Evolutionary conservation across 345 rosid genomes (phyloP), one percentile per base, ranked within the genome.

Genomic region (Reutealis trisperma): DNA sequence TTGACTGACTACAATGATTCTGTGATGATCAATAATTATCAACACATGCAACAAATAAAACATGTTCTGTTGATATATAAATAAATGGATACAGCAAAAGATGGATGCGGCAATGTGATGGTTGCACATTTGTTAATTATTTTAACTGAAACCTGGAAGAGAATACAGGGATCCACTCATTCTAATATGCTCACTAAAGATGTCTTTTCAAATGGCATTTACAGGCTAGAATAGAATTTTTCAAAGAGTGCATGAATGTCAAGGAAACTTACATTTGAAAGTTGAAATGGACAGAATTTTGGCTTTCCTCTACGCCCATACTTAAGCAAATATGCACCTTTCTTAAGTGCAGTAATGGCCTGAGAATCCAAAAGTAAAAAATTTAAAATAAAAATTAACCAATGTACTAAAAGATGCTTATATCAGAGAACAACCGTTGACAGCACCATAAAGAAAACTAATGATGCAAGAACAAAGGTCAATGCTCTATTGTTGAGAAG

Each of bases 261-360:
- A 60, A 52, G 47, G 57, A 15, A 78, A 81, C 89, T 86, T 88
- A 92, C 98, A 85, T 80, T 89, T 66, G 97, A 83, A 64, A 94
- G 93, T 65, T 87, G 86, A 88, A 92, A 94, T 16, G 95, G 98
- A 83, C 94, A 93, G 82, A 93, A 90, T 78, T 92, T 93, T 0
- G 97, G 98, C 81, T 92, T 94, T 84, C 98, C 98, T 76, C 90
- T 86, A 18, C 98, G 92, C 57, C 98, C 93, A 73, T 90, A 94
- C 86, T 94, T 94, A 51, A 94, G 88, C 91, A 92, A 83, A 75
- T 83, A 83, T 0, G 98, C 83, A 3, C 98, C 98, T 86, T 90
- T 93, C 90, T 93, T 93, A 67, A 93, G 92, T n/a, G 93, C 79
- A 76, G 88, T 86, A 75, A 92, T 87, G 72, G 94, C 97, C 98